Evolutionary conservation across 257 asterid species (phyloP), one percentile per base, ranked within the genome.

Genomic region (Lantana camara): DNA sequence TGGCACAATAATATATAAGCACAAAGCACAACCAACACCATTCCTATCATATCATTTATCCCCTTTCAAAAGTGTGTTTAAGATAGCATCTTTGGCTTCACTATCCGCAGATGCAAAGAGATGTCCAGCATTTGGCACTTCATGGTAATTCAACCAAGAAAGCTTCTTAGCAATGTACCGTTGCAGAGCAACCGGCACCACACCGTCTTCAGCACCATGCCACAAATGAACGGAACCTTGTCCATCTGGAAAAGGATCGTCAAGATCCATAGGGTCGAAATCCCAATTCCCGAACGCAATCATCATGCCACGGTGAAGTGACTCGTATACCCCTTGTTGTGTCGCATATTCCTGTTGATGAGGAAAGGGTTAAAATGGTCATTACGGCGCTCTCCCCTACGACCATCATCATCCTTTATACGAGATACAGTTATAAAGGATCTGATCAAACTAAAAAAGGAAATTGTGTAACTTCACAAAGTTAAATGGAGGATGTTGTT

Each of bases 131-230:
- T 76, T 63, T 22, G 74, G 47, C 40, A 77, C 5, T 56, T 80
- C 83, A 61, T 74, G 86, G 73, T 77, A 77, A 11, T 68, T 60
- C 51, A 75, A 69, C 96, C 96, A 89, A 6, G 93, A 81, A 59
- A 82, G 89, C 75, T 72, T 79, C 72, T 76, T 13, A 3, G 71
- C 85, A 42, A 89, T 81, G 76, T 61, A 82, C 0, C 82, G 78
- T 63, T 89, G 96, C 68, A 89, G 78, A 4, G 73, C 47, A 37
- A 80, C 79, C 0, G 93, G 95, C 64, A 89, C 95, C 19, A 89
- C 16, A 3, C 85, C 89, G 42, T 89, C 96, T 19, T 89, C 95
- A 51, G 46, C 66, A 1, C 96, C 96, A 0, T 89, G 96, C 93
- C 96, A 86, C 49, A 89, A 29, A 65, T 89, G 93, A 27, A 84